phyloP scores from a whole-genome alignment of 306 rosid genomes.

The Fragaria vesca region DNA sequence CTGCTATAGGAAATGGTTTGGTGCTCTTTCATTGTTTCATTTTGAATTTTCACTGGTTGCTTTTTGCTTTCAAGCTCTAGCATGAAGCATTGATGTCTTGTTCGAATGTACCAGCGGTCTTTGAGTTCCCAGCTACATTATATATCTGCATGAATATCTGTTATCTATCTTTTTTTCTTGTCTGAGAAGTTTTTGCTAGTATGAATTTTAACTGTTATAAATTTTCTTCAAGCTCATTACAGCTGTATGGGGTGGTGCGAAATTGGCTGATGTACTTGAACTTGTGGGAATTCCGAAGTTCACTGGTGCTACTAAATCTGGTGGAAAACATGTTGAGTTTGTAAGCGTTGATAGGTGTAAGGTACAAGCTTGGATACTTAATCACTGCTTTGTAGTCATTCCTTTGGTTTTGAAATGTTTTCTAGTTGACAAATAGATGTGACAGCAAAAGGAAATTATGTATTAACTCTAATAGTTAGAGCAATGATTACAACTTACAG shows the following conservation, averaged over 20 bases:
- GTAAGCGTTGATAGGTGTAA: conserved; percentile 87
- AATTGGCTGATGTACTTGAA: conserved; percentile 83
- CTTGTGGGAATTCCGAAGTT: conserved; percentile 76
- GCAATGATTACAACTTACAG: conserved; percentile 33
- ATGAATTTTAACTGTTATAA: conserved; percentile 5
- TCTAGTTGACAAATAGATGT: not conserved
- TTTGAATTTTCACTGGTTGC: not conserved
- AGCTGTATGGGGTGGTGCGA: conserved; percentile 97
- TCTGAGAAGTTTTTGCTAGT: not conserved
- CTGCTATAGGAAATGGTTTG: conserved; percentile 94
- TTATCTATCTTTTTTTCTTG: not conserved
- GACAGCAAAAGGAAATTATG: not conserved
- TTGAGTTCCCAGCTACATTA: not conserved
- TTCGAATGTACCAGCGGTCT: not conserved
- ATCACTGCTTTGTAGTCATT: not conserved
- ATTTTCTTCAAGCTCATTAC: conserved; percentile 28
- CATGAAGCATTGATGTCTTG: not conserved
- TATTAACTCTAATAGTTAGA: conserved; percentile 7
- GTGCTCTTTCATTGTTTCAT: not conserved
- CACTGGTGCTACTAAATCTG: conserved; percentile 47
- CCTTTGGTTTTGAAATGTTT: conserved; percentile 12
- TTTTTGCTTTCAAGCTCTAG: not conserved
- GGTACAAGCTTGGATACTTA: conserved; percentile 44
- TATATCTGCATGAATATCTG: not conserved
- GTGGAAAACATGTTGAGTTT: conserved; percentile 96